Evolutionary conservation across 2,329 filamentous ascomycete species (phyloP).

Genomic region (Colletotrichum spinosum): DNA sequence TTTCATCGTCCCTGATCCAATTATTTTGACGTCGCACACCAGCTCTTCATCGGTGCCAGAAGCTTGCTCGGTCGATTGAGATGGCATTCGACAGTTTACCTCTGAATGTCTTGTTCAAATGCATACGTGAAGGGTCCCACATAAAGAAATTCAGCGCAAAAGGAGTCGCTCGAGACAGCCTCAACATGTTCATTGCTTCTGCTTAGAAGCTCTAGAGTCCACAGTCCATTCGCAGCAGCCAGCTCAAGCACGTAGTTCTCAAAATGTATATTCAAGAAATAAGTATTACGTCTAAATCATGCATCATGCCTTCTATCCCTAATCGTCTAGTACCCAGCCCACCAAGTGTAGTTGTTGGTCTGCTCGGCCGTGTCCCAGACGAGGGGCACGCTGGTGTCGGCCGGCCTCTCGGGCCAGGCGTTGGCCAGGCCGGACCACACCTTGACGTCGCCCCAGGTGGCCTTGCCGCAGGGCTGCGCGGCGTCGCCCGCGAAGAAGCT

Average conservation of each 20-base stretch:
- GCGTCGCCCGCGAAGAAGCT: conserved; percentile 34
- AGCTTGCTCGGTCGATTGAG: too few relatives aligned
- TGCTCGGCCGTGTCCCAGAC: conserved; percentile 35
- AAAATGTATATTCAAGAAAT: conserved; percentile 1
- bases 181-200: too few relatives aligned
- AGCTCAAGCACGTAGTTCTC: neutral
- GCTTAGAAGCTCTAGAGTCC: too few relatives aligned
- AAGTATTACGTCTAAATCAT: conserved; percentile 16
- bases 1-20: neutral
- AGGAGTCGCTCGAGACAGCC: too few relatives aligned
- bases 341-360: conserved; percentile 36
- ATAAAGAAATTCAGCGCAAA: too few relatives aligned
- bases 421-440: conserved; percentile 33
- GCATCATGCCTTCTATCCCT: neutral
- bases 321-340: conserved; percentile 26
- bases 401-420: conserved; percentile 37
- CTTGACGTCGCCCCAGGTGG: conserved; percentile 31
- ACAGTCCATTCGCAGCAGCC: neutral
- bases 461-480: conserved; percentile 12
- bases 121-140: too few relatives aligned
- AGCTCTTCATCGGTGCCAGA: too few relatives aligned
- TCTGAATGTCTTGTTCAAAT: too few relatives aligned
- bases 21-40: too few relatives aligned
- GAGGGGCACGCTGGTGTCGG: conserved; percentile 30
- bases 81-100: too few relatives aligned